These are phyloP conservation scores for Epichloe typhina DNA, from an alignment of 2,329 filamentous ascomycete genomes.

Conservation along the genomic window DNA sequence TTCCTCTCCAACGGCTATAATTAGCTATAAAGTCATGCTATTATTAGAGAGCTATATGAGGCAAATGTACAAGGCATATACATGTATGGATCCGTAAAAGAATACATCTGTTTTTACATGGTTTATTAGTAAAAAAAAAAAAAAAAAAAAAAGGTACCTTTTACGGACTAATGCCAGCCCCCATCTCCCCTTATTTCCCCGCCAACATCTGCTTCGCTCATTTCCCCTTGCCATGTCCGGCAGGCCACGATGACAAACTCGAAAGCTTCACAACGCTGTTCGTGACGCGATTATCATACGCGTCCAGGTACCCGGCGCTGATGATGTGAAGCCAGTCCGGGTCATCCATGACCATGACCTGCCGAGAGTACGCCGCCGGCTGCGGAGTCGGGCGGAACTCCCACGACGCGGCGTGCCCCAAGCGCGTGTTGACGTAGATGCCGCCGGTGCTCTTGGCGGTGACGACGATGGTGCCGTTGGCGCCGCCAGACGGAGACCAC, in stretches of 20 bases:
- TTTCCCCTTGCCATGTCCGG: too few species aligned
- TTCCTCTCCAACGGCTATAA: too few species aligned
- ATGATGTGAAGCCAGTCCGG: neutral
- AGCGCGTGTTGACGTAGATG: neutral
- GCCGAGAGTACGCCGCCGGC: neutral
- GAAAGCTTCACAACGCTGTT: neutral
- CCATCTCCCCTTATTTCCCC: too few species aligned
- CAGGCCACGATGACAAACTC: neutral
- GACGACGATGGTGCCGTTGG: neutral
- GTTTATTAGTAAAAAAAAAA: too few species aligned
- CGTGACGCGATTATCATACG: neutral
- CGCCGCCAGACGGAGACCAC: neutral
- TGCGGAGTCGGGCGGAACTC: neutral
- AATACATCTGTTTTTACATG: too few species aligned
- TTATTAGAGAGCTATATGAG: too few species aligned
- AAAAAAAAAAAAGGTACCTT: too few species aligned
- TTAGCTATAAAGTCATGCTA: too few species aligned
- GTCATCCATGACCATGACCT: neutral
- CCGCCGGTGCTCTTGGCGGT: neutral
- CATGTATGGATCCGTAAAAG: too few species aligned
- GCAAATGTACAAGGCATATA: too few species aligned
- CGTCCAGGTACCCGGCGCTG: neutral
- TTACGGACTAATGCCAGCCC: too few species aligned
- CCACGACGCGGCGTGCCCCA: neutral
- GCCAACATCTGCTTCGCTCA: too few species aligned